Evolutionary conservation across 208 protist genomes (phyloP).

Genomic region (Entamoeba invadens): DNA sequence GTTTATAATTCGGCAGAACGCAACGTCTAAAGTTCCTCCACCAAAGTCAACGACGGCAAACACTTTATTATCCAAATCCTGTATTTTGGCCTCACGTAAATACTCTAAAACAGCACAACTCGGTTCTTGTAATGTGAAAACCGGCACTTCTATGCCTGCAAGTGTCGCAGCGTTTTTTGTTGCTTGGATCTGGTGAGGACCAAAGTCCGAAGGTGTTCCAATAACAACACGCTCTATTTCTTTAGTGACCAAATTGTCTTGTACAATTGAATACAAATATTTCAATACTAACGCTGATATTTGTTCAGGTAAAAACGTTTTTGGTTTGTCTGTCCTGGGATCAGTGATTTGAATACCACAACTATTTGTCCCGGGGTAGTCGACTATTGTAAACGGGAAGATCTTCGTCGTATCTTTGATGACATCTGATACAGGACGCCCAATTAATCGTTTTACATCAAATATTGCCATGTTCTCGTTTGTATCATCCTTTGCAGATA

Average conservation of each 20-base stretch:
- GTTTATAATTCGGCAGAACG: not conserved
- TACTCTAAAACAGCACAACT: not conserved
- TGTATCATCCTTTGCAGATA: not conserved
- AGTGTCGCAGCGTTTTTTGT: not conserved
- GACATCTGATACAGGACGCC: not conserved
- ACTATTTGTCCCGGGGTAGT: not conserved
- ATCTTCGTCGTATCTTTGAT: not conserved
- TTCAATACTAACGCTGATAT: not conserved
- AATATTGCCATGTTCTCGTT: not conserved
- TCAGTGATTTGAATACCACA: not conserved
- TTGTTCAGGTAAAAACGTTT: not conserved
- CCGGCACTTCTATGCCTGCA: not conserved
- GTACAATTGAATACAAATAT: not conserved
- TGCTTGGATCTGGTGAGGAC: not conserved
- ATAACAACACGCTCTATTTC: not conserved
- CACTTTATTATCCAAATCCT: too few relatives aligned
- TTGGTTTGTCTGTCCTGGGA: not conserved
- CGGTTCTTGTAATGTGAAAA: not conserved
- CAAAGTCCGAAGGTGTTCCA: not conserved
- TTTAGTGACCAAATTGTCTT: not conserved
- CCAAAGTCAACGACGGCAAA: not conserved
- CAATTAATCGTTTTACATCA: not conserved
- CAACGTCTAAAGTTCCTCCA: not conserved
- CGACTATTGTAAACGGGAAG: not conserved
- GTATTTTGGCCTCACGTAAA: too few relatives aligned